A percentile compares a stretch with the other conserved stretches of the same genome.
These are phyloP conservation scores for Mucor saturninus DNA, from an alignment of 371 early-diverging fungal genomes.

Conservation along the genomic window DNA sequence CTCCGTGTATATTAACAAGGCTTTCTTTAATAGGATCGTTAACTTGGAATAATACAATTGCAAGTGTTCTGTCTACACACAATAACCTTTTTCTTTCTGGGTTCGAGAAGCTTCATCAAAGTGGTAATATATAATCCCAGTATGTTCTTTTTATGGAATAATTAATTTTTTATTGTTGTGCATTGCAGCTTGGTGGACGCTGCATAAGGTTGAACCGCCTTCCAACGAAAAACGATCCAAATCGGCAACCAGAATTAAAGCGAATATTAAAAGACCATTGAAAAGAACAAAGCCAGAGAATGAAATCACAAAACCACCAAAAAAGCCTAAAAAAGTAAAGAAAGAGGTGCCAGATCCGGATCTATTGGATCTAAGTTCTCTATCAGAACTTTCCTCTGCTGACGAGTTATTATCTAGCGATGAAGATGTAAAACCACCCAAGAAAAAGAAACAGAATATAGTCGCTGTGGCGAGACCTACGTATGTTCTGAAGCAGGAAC, in stretches of 20 bases:
- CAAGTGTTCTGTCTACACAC: constrained; percentile 82
- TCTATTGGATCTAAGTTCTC: constrained; percentile 36
- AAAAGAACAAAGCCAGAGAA: constrained; percentile 19
- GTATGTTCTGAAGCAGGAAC: neutral
- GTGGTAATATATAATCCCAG: constrained; percentile 31
- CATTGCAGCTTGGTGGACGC: constrained; percentile 65
- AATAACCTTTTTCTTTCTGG: constrained; percentile 78
- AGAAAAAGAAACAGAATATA: neutral
- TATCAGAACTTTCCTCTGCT: constrained; percentile 45
- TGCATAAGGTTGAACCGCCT: constrained; percentile 56
- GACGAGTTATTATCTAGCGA: constrained; percentile 27
- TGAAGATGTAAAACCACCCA: constrained; percentile 8
- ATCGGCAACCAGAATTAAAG: constrained; percentile 32
- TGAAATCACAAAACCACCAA: constrained; percentile 5
- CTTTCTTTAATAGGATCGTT: constrained; percentile 46
- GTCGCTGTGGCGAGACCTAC: neutral
- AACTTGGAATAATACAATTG: constrained; percentile 81
- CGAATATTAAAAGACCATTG: constrained; percentile 31
- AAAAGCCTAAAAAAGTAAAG: constrained; percentile 15
- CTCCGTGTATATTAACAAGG: neutral
- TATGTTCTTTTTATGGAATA: too few relatives aligned
- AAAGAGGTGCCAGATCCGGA: constrained; percentile 17
- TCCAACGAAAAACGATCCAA: constrained; percentile 37
- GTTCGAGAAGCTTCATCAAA: constrained; percentile 62
- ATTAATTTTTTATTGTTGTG: too few relatives aligned